Evolutionary conservation across 352 stramenopile genomes (phyloP).

Genomic region (Globisporangium acanthophoron): DNA sequence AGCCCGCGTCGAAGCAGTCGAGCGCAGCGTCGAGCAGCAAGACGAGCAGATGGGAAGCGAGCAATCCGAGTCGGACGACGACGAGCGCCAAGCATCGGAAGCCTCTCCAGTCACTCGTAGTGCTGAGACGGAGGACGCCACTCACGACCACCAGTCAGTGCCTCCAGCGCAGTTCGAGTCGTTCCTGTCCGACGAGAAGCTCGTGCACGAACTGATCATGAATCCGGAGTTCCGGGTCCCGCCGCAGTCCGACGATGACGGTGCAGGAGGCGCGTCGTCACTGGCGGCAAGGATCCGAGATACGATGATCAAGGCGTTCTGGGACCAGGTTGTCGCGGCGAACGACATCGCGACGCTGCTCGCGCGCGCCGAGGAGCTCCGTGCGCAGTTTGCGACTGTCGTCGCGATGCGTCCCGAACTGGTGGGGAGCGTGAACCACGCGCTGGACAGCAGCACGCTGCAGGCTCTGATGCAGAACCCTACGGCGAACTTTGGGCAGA

Average conservation of each 20-base stretch:
- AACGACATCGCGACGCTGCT: conserved; percentile 49
- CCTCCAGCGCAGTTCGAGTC: conserved; percentile 28
- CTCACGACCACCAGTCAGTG: not conserved
- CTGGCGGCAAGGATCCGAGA: conserved; percentile 34
- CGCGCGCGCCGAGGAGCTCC: conserved; percentile 45
- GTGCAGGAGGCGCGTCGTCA: conserved; percentile 9
- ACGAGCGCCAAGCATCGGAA: conserved; percentile 19
- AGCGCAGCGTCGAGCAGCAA: conserved; percentile 22
- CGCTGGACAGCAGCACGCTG: conserved; percentile 27
- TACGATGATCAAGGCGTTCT: conserved; percentile 64
- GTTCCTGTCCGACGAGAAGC: conserved; percentile 47
- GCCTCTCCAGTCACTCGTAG: conserved; percentile 6
- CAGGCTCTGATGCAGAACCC: conserved; percentile 32
- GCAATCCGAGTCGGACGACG: conserved; percentile 1
- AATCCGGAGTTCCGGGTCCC: conserved; percentile 56
- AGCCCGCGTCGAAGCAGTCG: conserved; percentile 25
- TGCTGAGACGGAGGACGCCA: not conserved
- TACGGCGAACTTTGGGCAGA: conserved; percentile 17
- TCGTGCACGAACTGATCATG: conserved; percentile 73
- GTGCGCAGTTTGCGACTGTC: conserved; percentile 24
- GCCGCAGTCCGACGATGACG: conserved; percentile 1
- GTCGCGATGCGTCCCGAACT: conserved; percentile 22
- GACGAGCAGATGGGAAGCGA: conserved; percentile 14
- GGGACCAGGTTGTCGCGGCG: conserved; percentile 44
- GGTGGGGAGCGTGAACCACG: conserved; percentile 30